Percentiles rank a stretch among this genome's conserved stretches.
phyloP scores from a whole-genome alignment of 2,329 filamentous ascomycete species.

The Aquanectria penicillioides region DNA sequence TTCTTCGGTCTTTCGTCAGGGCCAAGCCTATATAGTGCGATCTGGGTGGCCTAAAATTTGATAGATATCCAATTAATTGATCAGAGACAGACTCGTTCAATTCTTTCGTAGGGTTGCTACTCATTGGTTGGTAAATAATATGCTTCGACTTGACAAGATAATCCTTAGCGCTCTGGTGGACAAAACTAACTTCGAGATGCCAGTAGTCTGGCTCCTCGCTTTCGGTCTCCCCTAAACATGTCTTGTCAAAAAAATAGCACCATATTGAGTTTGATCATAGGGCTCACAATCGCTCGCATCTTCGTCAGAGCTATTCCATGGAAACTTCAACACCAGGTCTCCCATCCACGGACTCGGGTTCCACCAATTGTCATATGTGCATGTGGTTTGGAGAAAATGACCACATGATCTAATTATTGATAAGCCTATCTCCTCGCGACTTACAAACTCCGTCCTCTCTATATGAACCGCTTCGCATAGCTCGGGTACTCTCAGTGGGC shows the following conservation, averaged over 20 bases:
- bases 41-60: no score
- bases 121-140: no score
- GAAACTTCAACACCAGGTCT: no score
- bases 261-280: not conserved
- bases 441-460: not conserved
- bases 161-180: constrained; percentile 1
- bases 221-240: no score
- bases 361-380: not conserved
- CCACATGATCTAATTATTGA: constrained; percentile 15
- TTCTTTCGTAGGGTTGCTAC: not conserved
- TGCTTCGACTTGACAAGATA: not conserved
- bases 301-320: no score
- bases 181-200: not conserved
- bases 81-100: not conserved
- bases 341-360: no score
- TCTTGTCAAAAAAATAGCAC: no score
- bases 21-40: not conserved
- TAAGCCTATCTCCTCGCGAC: not conserved
- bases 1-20: not conserved
- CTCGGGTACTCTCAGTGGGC: not conserved
- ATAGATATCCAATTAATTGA: not conserved
- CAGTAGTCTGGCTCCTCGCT: no score
- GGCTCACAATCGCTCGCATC: not conserved
- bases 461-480: constrained; percentile 18
- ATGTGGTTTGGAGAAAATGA: constrained; percentile 4